Percentiles rank a stretch among this genome's conserved stretches.
Conservation (phyloP, 352 stramenopile genomes). For the Phytophthora agathidicida region DNA sequence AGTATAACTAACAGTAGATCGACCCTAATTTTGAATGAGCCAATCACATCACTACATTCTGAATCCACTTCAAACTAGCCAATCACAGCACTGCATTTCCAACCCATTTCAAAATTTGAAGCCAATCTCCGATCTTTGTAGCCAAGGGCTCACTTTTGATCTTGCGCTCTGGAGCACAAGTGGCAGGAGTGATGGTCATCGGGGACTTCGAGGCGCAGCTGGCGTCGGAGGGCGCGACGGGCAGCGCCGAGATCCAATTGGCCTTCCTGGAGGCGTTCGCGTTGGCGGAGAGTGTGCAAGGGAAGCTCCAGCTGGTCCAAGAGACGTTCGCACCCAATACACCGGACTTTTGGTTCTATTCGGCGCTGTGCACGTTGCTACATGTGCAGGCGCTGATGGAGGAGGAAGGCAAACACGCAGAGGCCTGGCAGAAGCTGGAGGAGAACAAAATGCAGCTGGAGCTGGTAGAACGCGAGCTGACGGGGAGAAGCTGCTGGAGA, state of each 20-base stretch:
- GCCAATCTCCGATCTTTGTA: neutral
- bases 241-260: conserved; percentile 24
- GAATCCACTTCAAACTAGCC: conserved; percentile 5
- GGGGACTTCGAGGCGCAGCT: conserved; percentile 25
- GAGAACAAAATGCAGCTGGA: conserved; percentile 22
- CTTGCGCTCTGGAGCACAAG: conserved; percentile 5
- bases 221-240: conserved; percentile 23
- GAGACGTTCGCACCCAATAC: conserved; percentile 23
- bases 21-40: no score
- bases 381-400: conserved; percentile 47
- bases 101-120: conserved; percentile 10
- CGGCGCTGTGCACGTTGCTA: conserved; percentile 37
- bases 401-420: neutral
- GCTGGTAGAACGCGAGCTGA: conserved; percentile 31
- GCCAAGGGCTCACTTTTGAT: conserved; percentile 7
- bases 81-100: neutral
- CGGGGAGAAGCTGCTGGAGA: conserved; percentile 13
- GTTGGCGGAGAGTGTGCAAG: conserved; percentile 20
- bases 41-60: conserved; percentile 1
- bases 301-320: conserved; percentile 38
- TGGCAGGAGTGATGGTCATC: conserved; percentile 32
- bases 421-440: conserved; percentile 27
- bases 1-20: no score
- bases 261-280: conserved; percentile 41
- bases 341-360: conserved; percentile 38